These are phyloP conservation scores for Pyrus pyrifolia DNA, from an alignment of 306 rosid genomes.

Conservation along the genomic window DNA sequence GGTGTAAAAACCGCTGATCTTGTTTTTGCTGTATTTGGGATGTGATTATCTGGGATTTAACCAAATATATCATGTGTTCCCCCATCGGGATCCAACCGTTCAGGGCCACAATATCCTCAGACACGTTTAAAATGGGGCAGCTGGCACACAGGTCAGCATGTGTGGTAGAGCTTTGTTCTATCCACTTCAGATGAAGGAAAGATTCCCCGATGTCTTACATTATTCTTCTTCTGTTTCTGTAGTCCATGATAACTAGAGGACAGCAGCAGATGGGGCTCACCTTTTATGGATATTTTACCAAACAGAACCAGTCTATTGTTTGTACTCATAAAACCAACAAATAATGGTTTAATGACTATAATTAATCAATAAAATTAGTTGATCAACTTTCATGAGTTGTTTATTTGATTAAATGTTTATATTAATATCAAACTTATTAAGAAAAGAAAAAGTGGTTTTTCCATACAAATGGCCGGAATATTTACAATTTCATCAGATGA, in stretches of 20 bases:
- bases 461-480: too few relatives aligned
- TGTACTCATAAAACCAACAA: background rate
- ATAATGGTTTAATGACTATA: background rate
- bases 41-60: background rate
- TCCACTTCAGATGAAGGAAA: background rate
- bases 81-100: background rate
- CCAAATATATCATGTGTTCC: background rate
- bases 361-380: background rate
- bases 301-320: background rate
- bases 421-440: background rate
- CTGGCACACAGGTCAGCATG: background rate
- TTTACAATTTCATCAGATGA: too few relatives aligned
- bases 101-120: background rate
- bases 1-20: background rate
- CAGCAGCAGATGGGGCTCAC: background rate
- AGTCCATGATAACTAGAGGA: background rate
- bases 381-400: too few relatives aligned
- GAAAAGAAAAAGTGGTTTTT: too few relatives aligned
- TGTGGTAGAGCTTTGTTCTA: background rate
- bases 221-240: background rate
- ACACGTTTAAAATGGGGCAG: background rate
- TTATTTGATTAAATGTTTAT: too few relatives aligned
- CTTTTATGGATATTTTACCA: background rate
- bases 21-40: background rate
- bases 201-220: background rate